These are phyloP conservation scores for Purpureocillium takamizusanense DNA, from an alignment of 2,329 filamentous ascomycete genomes.

Conservation along the genomic window DNA sequence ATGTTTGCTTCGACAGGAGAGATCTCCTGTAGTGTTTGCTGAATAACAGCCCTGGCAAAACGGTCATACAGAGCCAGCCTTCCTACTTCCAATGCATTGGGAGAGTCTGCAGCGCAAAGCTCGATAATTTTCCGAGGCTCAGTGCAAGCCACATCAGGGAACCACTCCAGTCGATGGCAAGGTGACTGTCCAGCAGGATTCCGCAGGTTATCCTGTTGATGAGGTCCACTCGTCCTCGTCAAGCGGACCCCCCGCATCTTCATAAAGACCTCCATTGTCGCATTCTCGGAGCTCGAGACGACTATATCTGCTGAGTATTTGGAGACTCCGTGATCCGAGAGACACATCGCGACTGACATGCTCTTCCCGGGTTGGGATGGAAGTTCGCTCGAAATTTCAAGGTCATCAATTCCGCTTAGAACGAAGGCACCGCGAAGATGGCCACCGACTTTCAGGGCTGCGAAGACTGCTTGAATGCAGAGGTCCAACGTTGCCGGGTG, in stretches of 20 bases:
- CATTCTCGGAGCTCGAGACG: background rate
- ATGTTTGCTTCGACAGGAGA: too few species aligned
- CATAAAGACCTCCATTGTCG: background rate
- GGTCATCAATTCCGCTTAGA: conserved; percentile 3
- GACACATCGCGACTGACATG: conserved; percentile 2
- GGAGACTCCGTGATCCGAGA: conserved; percentile 2
- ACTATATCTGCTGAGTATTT: conserved; percentile 4
- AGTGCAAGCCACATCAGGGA: conserved; percentile 3
- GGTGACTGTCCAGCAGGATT: background rate
- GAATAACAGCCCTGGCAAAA: conserved; percentile 2
- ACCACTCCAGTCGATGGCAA: conserved; percentile 5
- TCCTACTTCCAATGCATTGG: background rate
- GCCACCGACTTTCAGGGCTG: conserved; percentile 1
- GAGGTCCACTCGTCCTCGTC: background rate
- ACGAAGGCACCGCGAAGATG: conserved; percentile 3
- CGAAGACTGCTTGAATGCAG: conserved; percentile 4
- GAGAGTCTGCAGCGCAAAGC: conserved; percentile 1
- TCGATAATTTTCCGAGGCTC: background rate
- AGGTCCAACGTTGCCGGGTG: conserved; percentile 8
- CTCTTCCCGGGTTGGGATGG: conserved; percentile 3
- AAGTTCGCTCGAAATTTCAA: conserved; percentile 5
- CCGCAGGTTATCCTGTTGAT: background rate
- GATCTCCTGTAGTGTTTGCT: background rate
- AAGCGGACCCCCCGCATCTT: conserved; percentile 5
- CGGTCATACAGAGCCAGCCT: background rate